Conservation (phyloP, 1,139 yeast species). For the Taphrina confusa region DNA sequence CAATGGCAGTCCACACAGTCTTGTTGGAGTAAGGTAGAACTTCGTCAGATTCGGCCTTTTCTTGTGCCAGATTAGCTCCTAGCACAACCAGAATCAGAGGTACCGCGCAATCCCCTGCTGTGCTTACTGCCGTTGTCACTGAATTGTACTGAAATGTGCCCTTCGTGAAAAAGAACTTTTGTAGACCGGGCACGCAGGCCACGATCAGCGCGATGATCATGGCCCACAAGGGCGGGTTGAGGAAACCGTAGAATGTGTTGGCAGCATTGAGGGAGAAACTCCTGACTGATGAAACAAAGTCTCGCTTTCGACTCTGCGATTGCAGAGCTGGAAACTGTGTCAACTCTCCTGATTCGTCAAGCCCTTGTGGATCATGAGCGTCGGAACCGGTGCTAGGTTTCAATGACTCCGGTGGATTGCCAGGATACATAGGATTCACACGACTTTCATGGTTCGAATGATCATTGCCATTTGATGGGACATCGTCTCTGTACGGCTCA, state of each 20-base stretch:
- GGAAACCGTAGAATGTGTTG: constrained; percentile 50
- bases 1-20: constrained; percentile 65
- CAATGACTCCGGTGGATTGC: not conserved
- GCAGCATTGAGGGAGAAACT: not conserved
- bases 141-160: constrained; percentile 75
- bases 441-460: not conserved
- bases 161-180: constrained; percentile 60
- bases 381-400: not conserved
- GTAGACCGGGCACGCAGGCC: constrained; percentile 74
- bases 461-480: not conserved
- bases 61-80: constrained; percentile 56
- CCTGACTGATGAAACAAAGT: not conserved
- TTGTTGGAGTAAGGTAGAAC: constrained; percentile 56
- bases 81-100: constrained; percentile 70
- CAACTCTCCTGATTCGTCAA: constrained; percentile 25
- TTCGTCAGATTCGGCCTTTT: constrained; percentile 45
- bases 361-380: not conserved
- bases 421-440: not conserved
- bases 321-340: constrained; percentile 30
- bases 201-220: constrained; percentile 81
- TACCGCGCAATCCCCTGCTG: constrained; percentile 83
- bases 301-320: constrained; percentile 8
- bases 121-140: constrained; percentile 69
- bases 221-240: constrained; percentile 96
- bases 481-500: constrained; percentile 12